Conservation (phyloP, 805 yeast species). For the Saccharomyces eubayanus region DNA sequence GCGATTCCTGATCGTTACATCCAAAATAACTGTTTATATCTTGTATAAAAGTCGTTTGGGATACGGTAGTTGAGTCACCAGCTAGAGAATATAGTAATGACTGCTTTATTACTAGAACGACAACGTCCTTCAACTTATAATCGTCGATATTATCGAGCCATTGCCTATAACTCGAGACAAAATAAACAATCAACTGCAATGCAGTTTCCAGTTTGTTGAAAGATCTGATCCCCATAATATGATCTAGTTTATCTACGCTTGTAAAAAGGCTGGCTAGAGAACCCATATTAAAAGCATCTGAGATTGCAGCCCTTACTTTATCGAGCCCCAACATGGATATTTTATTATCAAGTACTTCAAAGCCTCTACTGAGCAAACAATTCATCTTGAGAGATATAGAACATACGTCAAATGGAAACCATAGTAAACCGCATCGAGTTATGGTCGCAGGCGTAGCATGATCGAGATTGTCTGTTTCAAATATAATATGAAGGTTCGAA, state of each 20-base stretch:
- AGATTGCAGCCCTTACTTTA: background rate
- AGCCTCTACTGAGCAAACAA: background rate
- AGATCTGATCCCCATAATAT: background rate
- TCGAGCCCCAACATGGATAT: background rate
- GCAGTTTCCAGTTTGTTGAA: background rate
- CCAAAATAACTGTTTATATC: background rate
- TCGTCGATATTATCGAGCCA: background rate
- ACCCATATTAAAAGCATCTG: background rate
- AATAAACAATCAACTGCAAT: background rate
- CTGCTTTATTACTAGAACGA: background rate
- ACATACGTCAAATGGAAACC: constrained; percentile 39
- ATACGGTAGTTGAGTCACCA: background rate
- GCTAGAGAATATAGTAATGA: background rate
- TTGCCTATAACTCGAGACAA: background rate
- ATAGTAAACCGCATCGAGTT: constrained; percentile 84
- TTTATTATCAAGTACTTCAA: background rate
- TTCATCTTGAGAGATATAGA: background rate
- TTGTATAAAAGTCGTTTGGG: background rate
- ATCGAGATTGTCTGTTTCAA: constrained; percentile 63
- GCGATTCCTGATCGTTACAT: background rate
- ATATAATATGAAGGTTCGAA: constrained; percentile 51
- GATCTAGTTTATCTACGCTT: background rate
- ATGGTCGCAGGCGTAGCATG: constrained; percentile 86
- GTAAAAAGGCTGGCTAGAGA: background rate
- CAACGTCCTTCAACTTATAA: background rate